Percentiles rank a stretch among this genome's conserved stretches.
These are phyloP conservation scores for Cladorrhinum sp. DNA, from an alignment of 2,329 filamentous ascomycete species.

Conservation along the genomic window DNA sequence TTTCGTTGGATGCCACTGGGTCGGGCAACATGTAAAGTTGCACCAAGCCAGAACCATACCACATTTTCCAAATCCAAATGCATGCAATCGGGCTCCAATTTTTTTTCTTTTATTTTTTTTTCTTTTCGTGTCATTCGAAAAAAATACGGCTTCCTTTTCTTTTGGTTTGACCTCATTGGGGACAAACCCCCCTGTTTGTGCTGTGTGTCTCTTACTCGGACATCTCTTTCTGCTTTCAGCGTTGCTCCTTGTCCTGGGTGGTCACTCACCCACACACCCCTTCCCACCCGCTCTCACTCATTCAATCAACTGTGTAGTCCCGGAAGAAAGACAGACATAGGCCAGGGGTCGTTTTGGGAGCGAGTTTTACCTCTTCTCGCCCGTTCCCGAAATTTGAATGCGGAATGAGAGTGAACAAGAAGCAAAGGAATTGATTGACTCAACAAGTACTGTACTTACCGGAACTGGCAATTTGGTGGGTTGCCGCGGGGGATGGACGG, in stretches of 20 bases:
- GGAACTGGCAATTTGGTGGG: neutral
- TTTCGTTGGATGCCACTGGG: neutral
- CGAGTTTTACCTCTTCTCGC: neutral
- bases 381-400: neutral
- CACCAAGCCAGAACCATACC: neutral
- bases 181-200: slow-evolving; percentile 1
- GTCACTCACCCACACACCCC: neutral
- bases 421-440: neutral
- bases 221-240: slow-evolving; percentile 9
- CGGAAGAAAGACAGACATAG: neutral
- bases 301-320: neutral
- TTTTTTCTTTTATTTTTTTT: neutral
- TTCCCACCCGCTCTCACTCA: neutral
- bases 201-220: slow-evolving; percentile 7
- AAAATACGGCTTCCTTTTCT: neutral
- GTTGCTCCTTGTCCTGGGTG: slow-evolving; percentile 1
- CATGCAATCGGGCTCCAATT: neutral
- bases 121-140: neutral
- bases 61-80: neutral
- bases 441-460: neutral
- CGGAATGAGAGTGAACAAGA: neutral
- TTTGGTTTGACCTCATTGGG: neutral
- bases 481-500: neutral
- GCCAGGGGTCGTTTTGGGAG: too few species aligned
- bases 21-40: neutral